phyloP scores from a whole-genome alignment of 176 grass and related monocot genomes.

The Puccinellia tenuiflora region DNA sequence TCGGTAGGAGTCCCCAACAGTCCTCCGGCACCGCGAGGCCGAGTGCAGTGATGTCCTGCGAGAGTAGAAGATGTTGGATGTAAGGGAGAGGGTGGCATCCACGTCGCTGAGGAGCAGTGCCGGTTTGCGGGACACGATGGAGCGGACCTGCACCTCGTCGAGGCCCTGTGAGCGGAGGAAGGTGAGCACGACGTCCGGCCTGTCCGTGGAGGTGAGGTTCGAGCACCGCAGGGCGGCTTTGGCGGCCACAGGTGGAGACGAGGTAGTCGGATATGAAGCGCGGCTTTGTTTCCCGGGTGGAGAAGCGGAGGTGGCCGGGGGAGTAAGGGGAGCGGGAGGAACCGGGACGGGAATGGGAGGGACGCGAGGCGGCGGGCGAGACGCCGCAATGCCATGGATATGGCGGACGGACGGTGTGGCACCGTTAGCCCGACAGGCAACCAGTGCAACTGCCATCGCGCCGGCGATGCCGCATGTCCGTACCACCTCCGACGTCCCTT shows the following conservation, averaged over 20 bases:
- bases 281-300: neutral
- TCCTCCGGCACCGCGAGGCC: too few relatives aligned
- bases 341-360: neutral
- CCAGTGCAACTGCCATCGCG: too few relatives aligned
- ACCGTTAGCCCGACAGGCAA: too few relatives aligned
- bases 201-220: slow-evolving; percentile 2
- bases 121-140: neutral
- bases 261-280: slow-evolving; percentile 49
- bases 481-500: too few relatives aligned
- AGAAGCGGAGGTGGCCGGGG: neutral
- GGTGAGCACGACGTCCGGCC: slow-evolving; percentile 1
- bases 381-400: slow-evolving; percentile 10
- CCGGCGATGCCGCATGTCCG: too few relatives aligned
- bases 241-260: slow-evolving; percentile 24
- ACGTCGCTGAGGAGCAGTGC: slow-evolving; percentile 28
- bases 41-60: too few relatives aligned
- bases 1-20: too few relatives aligned
- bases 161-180: slow-evolving; percentile 31
- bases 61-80: too few relatives aligned
- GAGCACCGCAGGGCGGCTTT: slow-evolving; percentile 20
- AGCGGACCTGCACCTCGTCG: slow-evolving; percentile 1
- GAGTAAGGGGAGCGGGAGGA: neutral
- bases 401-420: neutral
- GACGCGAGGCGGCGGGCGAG: neutral
- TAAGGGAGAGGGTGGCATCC: slow-evolving; percentile 29